These are phyloP conservation scores for Nakazawaea ishiwadae DNA, from an alignment of 805 yeast species.

Conservation along the genomic window DNA sequence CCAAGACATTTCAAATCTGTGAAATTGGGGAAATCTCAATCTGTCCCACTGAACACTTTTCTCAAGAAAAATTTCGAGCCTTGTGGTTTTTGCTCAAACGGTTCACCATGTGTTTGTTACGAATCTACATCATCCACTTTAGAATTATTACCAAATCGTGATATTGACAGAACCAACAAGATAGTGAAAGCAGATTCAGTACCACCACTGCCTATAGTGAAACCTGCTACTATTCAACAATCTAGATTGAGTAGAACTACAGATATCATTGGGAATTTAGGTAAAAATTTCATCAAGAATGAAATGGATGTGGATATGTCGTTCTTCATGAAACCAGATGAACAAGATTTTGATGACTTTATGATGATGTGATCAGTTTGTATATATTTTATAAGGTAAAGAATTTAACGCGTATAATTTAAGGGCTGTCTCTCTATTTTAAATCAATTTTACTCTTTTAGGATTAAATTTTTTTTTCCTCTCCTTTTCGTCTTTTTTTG, in stretches of 20 bases:
- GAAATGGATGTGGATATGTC: constrained; percentile 13
- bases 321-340: constrained; percentile 8
- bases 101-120: constrained; percentile 8
- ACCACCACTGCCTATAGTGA: background rate
- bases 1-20: background rate
- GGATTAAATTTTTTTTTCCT: background rate
- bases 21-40: constrained; percentile 1
- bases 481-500: background rate
- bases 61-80: background rate
- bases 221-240: background rate
- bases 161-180: too few species aligned
- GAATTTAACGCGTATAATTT: constrained; percentile 1
- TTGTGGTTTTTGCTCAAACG: constrained; percentile 6
- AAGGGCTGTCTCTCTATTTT: background rate
- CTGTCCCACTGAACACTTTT: background rate
- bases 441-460: constrained; percentile 7
- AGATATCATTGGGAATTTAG: constrained; percentile 9
- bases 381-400: background rate
- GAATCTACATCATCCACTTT: constrained; percentile 3
- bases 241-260: constrained; percentile 8
- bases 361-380: constrained; percentile 10
- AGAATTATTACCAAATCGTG: constrained; percentile 1
- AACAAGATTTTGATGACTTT: constrained; percentile 10
- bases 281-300: constrained; percentile 11
- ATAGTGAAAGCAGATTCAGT: background rate